Evolutionary conservation across 192 early-diverging fungal species (phyloP).

Genomic region (Paraglomus occultum): DNA sequence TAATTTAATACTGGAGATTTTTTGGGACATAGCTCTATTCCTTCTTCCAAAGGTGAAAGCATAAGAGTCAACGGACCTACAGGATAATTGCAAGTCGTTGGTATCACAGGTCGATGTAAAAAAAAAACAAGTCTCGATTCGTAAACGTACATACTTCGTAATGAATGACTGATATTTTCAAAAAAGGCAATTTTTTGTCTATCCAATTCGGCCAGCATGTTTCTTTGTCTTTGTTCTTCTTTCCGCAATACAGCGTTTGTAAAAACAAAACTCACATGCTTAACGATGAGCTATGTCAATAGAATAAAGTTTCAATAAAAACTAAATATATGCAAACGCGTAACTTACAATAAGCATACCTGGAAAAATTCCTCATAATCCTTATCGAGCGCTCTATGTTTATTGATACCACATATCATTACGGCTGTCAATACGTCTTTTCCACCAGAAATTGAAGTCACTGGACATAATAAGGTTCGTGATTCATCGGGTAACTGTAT

Average conservation of each 20-base stretch:
- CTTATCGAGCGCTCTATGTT: background rate
- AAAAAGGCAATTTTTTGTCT: conserved; percentile 44
- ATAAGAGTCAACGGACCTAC: conserved; percentile 55
- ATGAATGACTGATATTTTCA: conserved; percentile 43
- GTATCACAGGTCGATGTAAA: background rate
- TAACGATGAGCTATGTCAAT: conserved; percentile 30
- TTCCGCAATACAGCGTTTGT: conserved; percentile 36
- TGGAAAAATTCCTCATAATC: conserved; percentile 13
- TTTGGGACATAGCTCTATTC: conserved; percentile 31
- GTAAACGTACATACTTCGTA: conserved; percentile 38
- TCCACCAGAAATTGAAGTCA: background rate
- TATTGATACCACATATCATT: conserved; percentile 12
- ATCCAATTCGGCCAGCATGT: conserved; percentile 37
- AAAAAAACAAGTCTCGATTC: background rate
- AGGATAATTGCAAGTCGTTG: background rate
- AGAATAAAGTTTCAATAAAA: too few relatives aligned
- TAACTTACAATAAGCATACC: background rate
- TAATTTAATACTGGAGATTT: conserved; percentile 25
- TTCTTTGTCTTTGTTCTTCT: conserved; percentile 35
- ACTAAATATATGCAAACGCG: too few relatives aligned
- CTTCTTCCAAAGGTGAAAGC: conserved; percentile 54
- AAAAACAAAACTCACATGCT: conserved; percentile 31
- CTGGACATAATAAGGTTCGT: background rate
- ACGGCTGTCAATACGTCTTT: conserved; percentile 6
- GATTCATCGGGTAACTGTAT: background rate